Conservation (phyloP, 208 protist genomes). For the Trypanosoma avium region DNA sequence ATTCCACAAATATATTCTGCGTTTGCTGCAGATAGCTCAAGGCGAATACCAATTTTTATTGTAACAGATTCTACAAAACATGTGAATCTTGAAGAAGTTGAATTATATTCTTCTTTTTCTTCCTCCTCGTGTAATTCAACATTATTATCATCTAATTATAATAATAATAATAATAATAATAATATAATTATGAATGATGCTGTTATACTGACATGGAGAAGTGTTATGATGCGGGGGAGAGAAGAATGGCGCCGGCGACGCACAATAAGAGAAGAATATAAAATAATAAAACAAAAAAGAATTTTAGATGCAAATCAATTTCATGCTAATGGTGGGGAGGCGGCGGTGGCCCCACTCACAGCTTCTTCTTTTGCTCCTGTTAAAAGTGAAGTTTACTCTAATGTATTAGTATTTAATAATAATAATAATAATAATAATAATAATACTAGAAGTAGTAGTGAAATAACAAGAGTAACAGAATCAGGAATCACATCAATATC, state of each 20-base stretch:
- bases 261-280: background rate
- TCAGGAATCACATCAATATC: no score
- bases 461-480: no score
- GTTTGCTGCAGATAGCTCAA: background rate
- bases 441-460: no score
- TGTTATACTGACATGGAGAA: no score
- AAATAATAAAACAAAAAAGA: background rate
- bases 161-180: no score
- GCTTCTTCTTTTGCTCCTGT: no score
- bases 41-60: background rate
- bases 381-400: no score
- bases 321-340: background rate
- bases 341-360: background rate
- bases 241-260: background rate
- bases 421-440: no score
- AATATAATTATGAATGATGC: no score
- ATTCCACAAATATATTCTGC: background rate
- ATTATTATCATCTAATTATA: no score
- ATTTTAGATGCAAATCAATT: background rate
- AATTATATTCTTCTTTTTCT: background rate
- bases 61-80: background rate
- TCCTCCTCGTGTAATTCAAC: background rate
- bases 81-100: background rate
- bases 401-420: no score
- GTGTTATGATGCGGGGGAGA: no score